phyloP scores from a whole-genome alignment of 345 rosid genomes.

The Geranium brycei region DNA sequence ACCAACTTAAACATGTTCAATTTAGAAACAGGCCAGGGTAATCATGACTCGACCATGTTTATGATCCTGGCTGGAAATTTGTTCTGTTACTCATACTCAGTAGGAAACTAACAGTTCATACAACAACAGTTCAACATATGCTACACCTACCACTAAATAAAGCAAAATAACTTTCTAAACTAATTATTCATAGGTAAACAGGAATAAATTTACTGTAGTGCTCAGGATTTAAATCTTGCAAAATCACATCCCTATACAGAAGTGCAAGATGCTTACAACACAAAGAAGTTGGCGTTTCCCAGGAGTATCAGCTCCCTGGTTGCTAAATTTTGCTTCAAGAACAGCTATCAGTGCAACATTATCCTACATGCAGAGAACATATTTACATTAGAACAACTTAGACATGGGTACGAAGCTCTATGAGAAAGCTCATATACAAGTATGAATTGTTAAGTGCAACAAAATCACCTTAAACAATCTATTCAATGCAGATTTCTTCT shows the following conservation, averaged over 20 bases:
- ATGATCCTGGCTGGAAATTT: too few species aligned
- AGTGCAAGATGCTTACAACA: constrained; percentile 44
- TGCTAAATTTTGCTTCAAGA: constrained; percentile 78
- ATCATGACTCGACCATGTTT: too few species aligned
- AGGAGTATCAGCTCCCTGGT: constrained; percentile 73
- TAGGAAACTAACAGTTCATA: too few species aligned
- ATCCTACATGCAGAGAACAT: constrained; percentile 33
- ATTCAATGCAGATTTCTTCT: constrained; percentile 76
- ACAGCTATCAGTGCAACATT: constrained; percentile 89
- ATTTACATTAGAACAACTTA: background rate
- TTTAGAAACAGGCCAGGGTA: too few species aligned
- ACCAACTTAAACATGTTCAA: too few species aligned
- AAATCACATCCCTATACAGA: background rate
- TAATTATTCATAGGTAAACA: too few species aligned
- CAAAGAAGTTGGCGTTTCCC: constrained; percentile 90
- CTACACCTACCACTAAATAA: too few species aligned
- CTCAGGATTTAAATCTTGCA: background rate
- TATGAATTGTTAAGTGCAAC: constrained; percentile 3
- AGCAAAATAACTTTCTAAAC: too few species aligned
- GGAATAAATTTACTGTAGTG: too few species aligned
- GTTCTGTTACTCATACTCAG: too few species aligned
- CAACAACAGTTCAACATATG: too few species aligned
- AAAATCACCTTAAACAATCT: constrained; percentile 68
- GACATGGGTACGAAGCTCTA: background rate
- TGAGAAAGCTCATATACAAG: too few species aligned